Evolutionary conservation across 2,329 filamentous ascomycete species (phyloP).

Genomic region (Botrytis cinerea): DNA sequence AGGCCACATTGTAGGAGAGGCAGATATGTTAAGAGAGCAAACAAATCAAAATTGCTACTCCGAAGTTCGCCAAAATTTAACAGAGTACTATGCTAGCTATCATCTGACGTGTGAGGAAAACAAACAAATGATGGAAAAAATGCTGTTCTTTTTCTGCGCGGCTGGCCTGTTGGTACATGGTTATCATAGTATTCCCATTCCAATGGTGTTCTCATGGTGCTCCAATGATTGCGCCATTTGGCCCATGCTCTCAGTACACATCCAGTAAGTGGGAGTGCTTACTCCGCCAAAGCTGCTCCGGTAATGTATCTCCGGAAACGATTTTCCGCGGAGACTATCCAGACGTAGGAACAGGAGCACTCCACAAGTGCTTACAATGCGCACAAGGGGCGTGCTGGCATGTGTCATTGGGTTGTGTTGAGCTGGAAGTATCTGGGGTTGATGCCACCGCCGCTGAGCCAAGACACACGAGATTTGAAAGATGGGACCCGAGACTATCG

Average conservation of each 20-base stretch:
- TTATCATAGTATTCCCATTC: neutral
- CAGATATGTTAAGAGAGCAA: neutral
- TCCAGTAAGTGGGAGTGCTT: slow-evolving; percentile 8
- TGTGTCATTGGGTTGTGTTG: neutral
- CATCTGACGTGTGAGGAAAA: neutral
- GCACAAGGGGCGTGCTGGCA: neutral
- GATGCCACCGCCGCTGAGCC: neutral
- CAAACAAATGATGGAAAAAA: neutral
- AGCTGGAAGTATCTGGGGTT: neutral
- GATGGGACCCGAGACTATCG: slow-evolving; percentile 5
- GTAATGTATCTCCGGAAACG: slow-evolving; percentile 6
- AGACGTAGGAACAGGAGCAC: slow-evolving; percentile 8
- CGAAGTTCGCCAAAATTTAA: neutral
- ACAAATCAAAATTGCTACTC: neutral
- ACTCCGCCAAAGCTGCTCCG: slow-evolving; percentile 16
- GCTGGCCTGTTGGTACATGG: neutral
- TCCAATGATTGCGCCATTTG: neutral
- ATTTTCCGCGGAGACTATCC: slow-evolving; percentile 6
- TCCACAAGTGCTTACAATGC: slow-evolving; percentile 3
- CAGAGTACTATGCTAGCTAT: neutral
- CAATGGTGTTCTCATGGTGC: neutral
- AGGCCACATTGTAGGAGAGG: neutral
- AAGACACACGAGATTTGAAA: neutral
- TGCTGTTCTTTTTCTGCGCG: neutral
- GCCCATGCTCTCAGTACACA: slow-evolving; percentile 3